Percentiles rank a stretch among this genome's conserved stretches.
Conservation (phyloP, 2,329 filamentous ascomycete genomes). For the Colletotrichum limetticola region DNA sequence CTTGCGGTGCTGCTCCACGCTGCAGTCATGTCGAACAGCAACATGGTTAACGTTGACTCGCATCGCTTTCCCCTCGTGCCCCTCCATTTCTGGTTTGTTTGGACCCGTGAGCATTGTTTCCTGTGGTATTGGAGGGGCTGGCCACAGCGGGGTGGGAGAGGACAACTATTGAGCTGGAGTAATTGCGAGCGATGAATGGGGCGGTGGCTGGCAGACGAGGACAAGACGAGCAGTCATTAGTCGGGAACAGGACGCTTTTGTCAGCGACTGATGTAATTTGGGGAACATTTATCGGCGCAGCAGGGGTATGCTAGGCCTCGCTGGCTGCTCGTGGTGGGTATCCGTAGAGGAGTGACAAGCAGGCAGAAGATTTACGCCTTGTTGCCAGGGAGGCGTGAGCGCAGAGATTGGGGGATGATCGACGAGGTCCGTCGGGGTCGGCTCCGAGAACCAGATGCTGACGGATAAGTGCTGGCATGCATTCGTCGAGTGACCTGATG, state of each 20-base stretch:
- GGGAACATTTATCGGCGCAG: background rate
- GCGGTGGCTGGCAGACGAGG: background rate
- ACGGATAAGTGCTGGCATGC: background rate
- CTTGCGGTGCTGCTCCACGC: background rate
- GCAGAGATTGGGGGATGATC: background rate
- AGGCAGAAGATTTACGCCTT: background rate
- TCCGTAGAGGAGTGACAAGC: background rate
- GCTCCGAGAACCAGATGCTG: constrained; percentile 27
- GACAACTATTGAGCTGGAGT: background rate
- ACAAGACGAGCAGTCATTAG: constrained; percentile 8
- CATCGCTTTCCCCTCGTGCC: constrained; percentile 9
- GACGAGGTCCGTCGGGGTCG: constrained; percentile 16
- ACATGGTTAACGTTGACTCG: constrained; percentile 9
- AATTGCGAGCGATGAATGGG: background rate
- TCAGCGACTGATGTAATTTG: constrained; percentile 16
- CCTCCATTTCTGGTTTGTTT: background rate
- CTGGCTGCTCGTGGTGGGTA: background rate
- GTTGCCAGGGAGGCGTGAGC: constrained; percentile 8
- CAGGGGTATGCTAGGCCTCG: constrained; percentile 24
- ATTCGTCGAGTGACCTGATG: background rate
- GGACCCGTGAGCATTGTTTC: background rate
- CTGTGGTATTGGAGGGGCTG: background rate
- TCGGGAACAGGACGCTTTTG: constrained; percentile 14
- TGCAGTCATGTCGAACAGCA: constrained; percentile 8
- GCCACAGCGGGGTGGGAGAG: background rate